Percentiles rank a stretch among this genome's conserved stretches.
phyloP scores from a whole-genome alignment of 2,329 filamentous ascomycete genomes.

The Zopfia rhizophila region DNA sequence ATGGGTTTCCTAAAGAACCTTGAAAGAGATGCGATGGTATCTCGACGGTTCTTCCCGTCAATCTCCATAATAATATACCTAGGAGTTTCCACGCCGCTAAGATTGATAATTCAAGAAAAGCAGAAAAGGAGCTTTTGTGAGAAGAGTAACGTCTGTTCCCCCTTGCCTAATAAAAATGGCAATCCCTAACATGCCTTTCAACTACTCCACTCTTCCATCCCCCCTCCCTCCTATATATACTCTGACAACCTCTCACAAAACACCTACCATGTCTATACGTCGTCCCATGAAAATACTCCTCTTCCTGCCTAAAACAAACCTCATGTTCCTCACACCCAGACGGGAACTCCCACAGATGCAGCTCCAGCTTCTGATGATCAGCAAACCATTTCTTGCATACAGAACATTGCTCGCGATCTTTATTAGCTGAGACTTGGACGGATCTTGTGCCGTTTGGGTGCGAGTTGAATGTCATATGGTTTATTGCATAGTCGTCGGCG shows the following conservation, averaged over 20 bases:
- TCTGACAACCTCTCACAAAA: constrained; percentile 32
- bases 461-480: constrained; percentile 23
- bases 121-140: too few relatives aligned
- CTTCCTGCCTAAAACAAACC: constrained; percentile 26
- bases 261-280: constrained; percentile 29
- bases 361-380: constrained; percentile 17
- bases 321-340: constrained; percentile 30
- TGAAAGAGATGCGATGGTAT: too few relatives aligned
- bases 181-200: constrained; percentile 25
- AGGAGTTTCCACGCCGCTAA: too few relatives aligned
- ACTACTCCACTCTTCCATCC: constrained; percentile 27
- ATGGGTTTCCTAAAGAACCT: too few relatives aligned
- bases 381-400: constrained; percentile 30
- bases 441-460: constrained; percentile 18
- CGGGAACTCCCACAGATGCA: constrained; percentile 24
- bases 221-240: constrained; percentile 27
- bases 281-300: constrained; percentile 29
- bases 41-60: too few relatives aligned
- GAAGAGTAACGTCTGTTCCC: too few relatives aligned
- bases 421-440: constrained; percentile 29
- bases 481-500: constrained; percentile 23
- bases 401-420: constrained; percentile 32
- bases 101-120: too few relatives aligned
- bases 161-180: too few relatives aligned
- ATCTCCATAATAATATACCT: too few relatives aligned